Percentiles rank a stretch among this genome's conserved stretches.
Conservation (phyloP, 192 early-diverging fungal species). For the Mortierella hygrophila region DNA sequence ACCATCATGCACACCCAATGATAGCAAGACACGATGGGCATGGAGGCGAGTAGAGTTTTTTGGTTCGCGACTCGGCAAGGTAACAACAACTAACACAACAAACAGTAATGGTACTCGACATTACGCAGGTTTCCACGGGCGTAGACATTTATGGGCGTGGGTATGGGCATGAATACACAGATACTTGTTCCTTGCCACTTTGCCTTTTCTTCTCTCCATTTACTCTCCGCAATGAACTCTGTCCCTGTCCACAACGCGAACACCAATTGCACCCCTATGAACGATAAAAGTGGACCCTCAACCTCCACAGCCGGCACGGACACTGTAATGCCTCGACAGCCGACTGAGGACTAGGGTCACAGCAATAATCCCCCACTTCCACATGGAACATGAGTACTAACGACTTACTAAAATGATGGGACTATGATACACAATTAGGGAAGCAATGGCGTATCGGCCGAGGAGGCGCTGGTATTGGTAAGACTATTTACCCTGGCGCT, state of each 20-base stretch:
- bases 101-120: no score
- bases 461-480: conserved; percentile 44
- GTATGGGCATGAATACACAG: not conserved
- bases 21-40: conserved; percentile 29
- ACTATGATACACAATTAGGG: conserved; percentile 12
- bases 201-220: not conserved
- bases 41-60: conserved; percentile 51
- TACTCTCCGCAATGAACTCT: not conserved
- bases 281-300: not conserved
- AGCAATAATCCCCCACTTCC: not conserved
- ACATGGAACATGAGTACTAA: no score
- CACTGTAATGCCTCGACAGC: not conserved
- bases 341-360: not conserved
- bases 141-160: not conserved
- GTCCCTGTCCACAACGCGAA: not conserved
- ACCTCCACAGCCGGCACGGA: not conserved
- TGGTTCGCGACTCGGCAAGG: conserved; percentile 42
- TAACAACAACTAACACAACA: not conserved
- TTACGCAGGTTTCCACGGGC: not conserved
- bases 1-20: conserved; percentile 15
- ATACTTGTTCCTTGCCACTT: not conserved
- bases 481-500: not conserved
- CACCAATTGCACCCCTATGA: not conserved
- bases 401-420: no score
- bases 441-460: conserved; percentile 20